These are phyloP conservation scores for Verbena officinalis DNA, from an alignment of 257 asterid species.

Conservation along the genomic window DNA sequence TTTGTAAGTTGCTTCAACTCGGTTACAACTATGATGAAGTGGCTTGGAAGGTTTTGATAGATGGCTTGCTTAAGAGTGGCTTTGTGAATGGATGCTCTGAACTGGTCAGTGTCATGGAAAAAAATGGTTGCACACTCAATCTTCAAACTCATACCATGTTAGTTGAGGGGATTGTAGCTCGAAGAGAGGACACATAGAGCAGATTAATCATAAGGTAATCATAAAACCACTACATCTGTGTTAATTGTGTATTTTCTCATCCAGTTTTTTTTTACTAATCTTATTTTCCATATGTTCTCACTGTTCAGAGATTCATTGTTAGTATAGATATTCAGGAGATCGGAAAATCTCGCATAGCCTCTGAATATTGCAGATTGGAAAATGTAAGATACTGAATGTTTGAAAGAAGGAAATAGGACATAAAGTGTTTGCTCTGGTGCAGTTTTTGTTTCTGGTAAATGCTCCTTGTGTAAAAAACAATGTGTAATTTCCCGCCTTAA, in stretches of 20 bases:
- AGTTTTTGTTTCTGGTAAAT: background rate
- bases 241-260: no score
- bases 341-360: constrained; percentile 8
- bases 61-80: constrained; percentile 66
- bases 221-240: no score
- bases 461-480: background rate
- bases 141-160: constrained; percentile 61
- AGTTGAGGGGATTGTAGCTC: constrained; percentile 48
- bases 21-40: constrained; percentile 78
- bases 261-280: no score
- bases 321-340: background rate
- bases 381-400: constrained; percentile 1
- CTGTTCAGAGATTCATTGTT: background rate
- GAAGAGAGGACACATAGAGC: no score
- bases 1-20: constrained; percentile 50
- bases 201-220: no score
- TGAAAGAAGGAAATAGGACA: background rate
- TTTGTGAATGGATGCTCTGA: constrained; percentile 50
- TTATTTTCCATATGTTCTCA: constrained; percentile 1
- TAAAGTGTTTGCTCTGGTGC: background rate
- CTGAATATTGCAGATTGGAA: constrained; percentile 6
- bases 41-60: constrained; percentile 76
- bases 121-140: constrained; percentile 51
- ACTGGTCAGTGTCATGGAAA: constrained; percentile 60
- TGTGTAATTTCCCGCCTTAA: background rate